These are phyloP conservation scores for Euphrasia confusa DNA, from an alignment of 257 asterid genomes.

Conservation along the genomic window DNA sequence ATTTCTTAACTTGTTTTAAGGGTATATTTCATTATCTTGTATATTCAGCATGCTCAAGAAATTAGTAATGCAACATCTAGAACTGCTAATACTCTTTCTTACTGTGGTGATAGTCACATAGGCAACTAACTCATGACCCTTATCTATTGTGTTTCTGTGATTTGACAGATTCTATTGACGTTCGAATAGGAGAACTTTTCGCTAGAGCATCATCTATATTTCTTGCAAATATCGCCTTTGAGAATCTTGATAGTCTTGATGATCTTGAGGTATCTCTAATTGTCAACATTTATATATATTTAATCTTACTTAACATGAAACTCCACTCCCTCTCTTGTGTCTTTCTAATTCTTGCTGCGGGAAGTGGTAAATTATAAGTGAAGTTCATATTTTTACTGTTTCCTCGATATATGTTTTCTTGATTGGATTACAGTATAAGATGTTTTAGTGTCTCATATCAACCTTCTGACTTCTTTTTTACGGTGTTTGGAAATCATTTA, in stretches of 20 bases:
- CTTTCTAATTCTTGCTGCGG: too few species aligned
- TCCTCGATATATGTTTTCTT: neutral
- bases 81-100: constrained; percentile 12
- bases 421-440: constrained; percentile 12
- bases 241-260: constrained; percentile 59
- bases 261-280: constrained; percentile 56
- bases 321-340: too few species aligned
- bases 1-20: too few species aligned
- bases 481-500: constrained; percentile 4
- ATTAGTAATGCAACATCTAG: constrained; percentile 4
- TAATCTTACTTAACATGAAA: too few species aligned
- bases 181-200: constrained; percentile 58
- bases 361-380: too few species aligned
- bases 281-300: too few species aligned
- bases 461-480: neutral
- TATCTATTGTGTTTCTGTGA: constrained; percentile 21
- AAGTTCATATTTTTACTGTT: neutral
- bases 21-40: too few species aligned
- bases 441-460: constrained; percentile 7
- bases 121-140: constrained; percentile 12
- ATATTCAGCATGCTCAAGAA: neutral
- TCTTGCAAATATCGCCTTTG: constrained; percentile 64
- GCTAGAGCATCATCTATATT: constrained; percentile 58
- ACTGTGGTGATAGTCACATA: constrained; percentile 11
- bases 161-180: constrained; percentile 69